Evolutionary conservation across 2,329 filamentous ascomycete genomes (phyloP), one percentile per base, ranked within the genome.

Genomic region (Alternaria sp.): DNA sequence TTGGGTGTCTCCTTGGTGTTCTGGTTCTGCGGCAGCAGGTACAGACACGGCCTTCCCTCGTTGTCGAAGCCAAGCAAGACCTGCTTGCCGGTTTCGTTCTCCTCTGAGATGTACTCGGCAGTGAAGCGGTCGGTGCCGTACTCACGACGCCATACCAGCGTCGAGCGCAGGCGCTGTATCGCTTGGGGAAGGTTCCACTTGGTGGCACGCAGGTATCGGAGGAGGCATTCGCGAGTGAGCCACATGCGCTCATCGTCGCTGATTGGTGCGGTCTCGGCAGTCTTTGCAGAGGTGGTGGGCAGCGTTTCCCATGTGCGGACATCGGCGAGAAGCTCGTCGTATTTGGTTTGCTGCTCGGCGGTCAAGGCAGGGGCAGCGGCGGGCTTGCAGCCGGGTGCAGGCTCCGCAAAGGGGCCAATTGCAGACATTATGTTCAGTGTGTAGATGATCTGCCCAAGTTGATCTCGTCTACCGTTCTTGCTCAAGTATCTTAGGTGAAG

Each of bases 81-180:
- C 80, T 98, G 95, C 85, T 99, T 99, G 70, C 96, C 96, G 10
- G 95, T 98, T 83, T 95, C 93, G 80, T 97, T 97, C 84, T 99
- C 96, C 12, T 92, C 89, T 1, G 91, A 93, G 74, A 98, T 95
- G 81, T 97, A 91, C 9, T 97, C 94, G 10, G 91, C 85, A 0
- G 93, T 94, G 75, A 93, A 87, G 59, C 82, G 77, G 57, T 87
- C 89, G 61, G 96, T 85, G 51, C 93, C 93, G 76, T 97, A 99
- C 76, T 97, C 93, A 59, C 95, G 88, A 50, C 96, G 89, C 96
- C 96, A 99, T 64, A 88, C 86, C 61, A 98, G 82, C 0, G 95
- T 97, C 47, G 87, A 87, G 70, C 90, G 89, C 44, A 98, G 81
- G n/a, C 96, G 91, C 77, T 90, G 91, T 69, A 90, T 86, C 9